Evolutionary conservation across 176 grass and related monocot species (phyloP), one percentile per base, ranked within the genome.

Genomic region (Neostapfia colusana): DNA sequence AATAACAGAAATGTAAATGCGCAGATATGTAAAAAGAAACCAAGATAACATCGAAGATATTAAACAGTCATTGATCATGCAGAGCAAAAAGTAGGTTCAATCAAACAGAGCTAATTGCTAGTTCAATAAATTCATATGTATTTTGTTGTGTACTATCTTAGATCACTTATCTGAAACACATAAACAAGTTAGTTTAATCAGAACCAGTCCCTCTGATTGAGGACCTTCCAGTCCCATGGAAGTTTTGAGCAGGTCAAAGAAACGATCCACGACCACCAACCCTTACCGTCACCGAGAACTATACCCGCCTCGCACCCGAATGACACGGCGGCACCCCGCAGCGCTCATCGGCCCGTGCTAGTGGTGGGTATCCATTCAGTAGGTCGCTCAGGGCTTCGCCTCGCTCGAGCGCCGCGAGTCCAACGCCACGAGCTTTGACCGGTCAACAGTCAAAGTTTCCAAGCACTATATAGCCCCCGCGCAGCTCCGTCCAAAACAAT

Each of bases 361-460:
- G 0, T 85, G 72, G 81, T 74, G 82, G 83, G 80, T 82, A 71
- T 40, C 0, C 0, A 8, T 54, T 5, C 31, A 39, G 2, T 16
- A 0, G 0, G 73, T 81, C 24, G 31, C 42, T 26, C n/a, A 51
- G n/a, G 13, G 23, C 55, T 12, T 31, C 34, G 0, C 40, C 39
- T 2, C 14, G 40, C 35, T 42, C 18, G 48, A 31, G 53, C 67
- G 91, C 88, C 91, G 73, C 88, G 85, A 82, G 93, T 97, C 93
- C 91, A 91, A 89, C 62, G 3, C 44, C 90, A 97, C 90, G 86
- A 91, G 90, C 59, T 97, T 93, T 90, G 93, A 97, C 90, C 2
- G 6, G 91, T 93, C 81, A 85, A 90, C 74, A 71, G 91, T 93
- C 91, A 93, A 93, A 88, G n/a, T 75, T 90, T 83, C 82, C 40